Evolutionary conservation across 2,329 filamentous ascomycete species (phyloP), one percentile per base, ranked within the genome.

Genomic region (Scedosporium boydii): DNA sequence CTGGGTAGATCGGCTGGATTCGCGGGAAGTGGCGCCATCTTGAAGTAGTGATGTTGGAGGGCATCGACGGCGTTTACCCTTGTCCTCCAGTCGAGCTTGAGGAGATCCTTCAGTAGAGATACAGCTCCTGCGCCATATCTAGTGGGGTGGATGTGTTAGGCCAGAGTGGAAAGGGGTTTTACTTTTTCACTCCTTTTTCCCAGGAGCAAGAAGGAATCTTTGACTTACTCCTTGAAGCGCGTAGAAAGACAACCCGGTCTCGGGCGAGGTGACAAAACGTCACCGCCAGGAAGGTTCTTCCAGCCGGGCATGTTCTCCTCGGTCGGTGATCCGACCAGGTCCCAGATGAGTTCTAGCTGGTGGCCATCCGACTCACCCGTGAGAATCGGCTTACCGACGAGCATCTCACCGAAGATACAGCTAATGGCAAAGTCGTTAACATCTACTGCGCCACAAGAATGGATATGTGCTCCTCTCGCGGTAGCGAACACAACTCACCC

Each of bases 381-480:
- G 53, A 99, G 81, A 61, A 99, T 98, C 0, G 95, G 95, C 73
- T 93, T 96, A 44, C 91, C 88, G 68, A 91, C 86, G 66, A 97
- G 88, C 93, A 99, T 99, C 73, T 99, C 95, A 60, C 92, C 95
- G 75, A 99, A 97, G 2, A 99, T 92, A 71, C 95, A 99, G n/a
- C 89, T 92, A 63, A 9, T 21, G 5, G 5, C 16, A 26, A 26
- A 14, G 27, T 38, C 10, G 34, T 59, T 27, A 62, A 41, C 29
- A 34, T 57, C 23, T 4, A 16, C 53, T 12, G n/a, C 12, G 3
- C 56, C 51, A 3, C 7, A 51, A 16, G 9, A 38, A 59, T 21
- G 27, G 18, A 48, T 2, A 21, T 6, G 6, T 58, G 55, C 59
- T 9, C 62, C 60, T 60, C 10, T 12, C 3, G 34, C 9, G 10